Percentiles rank a stretch among this genome's conserved stretches.
These are phyloP conservation scores for Trichoderma cornu-damae DNA, from an alignment of 2,329 filamentous ascomycete genomes.

Conservation along the genomic window DNA sequence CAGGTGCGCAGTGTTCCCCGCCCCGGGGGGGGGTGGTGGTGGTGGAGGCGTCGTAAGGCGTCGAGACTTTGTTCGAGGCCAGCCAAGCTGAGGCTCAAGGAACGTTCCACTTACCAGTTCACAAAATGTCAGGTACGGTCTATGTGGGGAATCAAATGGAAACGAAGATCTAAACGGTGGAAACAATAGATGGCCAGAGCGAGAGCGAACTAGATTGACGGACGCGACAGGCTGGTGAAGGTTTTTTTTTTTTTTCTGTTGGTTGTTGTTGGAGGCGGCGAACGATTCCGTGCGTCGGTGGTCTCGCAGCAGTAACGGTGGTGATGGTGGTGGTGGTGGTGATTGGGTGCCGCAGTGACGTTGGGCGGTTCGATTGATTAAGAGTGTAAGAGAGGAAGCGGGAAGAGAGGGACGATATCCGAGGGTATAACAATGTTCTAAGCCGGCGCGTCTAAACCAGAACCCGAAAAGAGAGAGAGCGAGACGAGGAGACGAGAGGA, in stretches of 20 bases:
- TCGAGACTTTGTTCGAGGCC: neutral
- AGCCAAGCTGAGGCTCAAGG: neutral
- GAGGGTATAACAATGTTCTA: constrained; percentile 33
- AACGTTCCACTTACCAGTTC: constrained; percentile 17
- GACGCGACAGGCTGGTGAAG: constrained; percentile 13
- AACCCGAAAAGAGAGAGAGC: constrained; percentile 27
- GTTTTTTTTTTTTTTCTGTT: neutral
- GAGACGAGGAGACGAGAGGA: constrained; percentile 19
- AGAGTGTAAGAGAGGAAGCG: constrained; percentile 30
- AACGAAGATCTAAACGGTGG: constrained; percentile 13
- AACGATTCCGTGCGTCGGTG: constrained; percentile 15
- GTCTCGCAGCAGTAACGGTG: neutral
- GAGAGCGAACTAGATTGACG: constrained; percentile 11
- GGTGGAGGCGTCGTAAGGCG: neutral
- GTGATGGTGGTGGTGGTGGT: constrained; percentile 6
- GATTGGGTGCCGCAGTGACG: constrained; percentile 17
- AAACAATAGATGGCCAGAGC: neutral
- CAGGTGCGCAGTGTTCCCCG: neutral
- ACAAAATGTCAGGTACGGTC: constrained; percentile 15
- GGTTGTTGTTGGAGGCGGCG: constrained; percentile 2
- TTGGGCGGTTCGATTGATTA: constrained; percentile 19
- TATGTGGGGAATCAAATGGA: constrained; percentile 18
- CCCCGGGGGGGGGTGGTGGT: too few relatives aligned
- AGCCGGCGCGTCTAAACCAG: constrained; percentile 38
- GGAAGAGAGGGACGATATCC: constrained; percentile 18